Evolutionary conservation across 768 basidiomycete genomes (phyloP).

Genomic region (Russula olivacea): DNA sequence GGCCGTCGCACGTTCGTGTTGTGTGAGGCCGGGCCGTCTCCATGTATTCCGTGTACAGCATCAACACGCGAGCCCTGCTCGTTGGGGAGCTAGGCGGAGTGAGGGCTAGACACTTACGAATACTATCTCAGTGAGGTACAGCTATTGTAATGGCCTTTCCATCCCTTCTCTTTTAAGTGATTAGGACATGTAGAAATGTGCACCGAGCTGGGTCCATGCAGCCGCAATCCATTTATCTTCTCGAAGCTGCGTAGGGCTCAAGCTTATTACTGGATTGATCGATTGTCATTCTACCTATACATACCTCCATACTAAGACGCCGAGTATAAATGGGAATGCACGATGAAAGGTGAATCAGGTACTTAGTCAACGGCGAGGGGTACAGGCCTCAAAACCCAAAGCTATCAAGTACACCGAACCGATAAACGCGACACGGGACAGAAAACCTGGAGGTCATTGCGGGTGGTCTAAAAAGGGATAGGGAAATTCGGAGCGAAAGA

Average conservation of each 20-base stretch:
- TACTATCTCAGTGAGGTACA: not conserved
- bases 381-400: slow-evolving; percentile 2
- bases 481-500: not conserved
- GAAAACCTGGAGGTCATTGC: not conserved
- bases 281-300: not conserved
- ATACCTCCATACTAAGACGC: not conserved
- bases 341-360: not conserved
- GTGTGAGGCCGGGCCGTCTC: not conserved
- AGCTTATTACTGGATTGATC: not conserved
- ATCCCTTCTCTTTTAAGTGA: not conserved
- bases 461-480: not conserved
- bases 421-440: not conserved
- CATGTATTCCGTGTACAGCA: not conserved
- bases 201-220: not conserved
- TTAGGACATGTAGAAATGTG: not conserved
- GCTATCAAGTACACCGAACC: slow-evolving; percentile 7
- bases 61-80: not conserved
- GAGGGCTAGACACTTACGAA: not conserved
- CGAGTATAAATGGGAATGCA: not conserved
- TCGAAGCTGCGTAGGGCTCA: not conserved
- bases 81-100: not conserved
- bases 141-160: not conserved
- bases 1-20: slow-evolving; percentile 4
- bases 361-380: not conserved
- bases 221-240: not conserved